Percentiles rank a stretch among this genome's conserved stretches.
These are phyloP conservation scores for Podospora didyma DNA, from an alignment of 495 filamentous ascomycete species.

Conservation along the genomic window DNA sequence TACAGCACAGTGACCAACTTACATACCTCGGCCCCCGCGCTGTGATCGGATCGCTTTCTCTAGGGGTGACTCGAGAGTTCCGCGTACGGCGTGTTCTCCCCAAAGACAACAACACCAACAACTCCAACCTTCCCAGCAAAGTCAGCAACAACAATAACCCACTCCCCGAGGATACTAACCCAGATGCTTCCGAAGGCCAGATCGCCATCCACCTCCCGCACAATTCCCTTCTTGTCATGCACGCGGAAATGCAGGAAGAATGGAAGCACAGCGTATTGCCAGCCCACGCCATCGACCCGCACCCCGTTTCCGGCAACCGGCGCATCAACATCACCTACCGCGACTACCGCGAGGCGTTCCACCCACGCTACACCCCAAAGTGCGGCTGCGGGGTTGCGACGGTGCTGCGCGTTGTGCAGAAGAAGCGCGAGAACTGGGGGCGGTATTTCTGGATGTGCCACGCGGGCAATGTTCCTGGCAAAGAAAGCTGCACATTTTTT, in stretches of 20 bases:
- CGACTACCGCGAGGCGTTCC: constrained; percentile 70
- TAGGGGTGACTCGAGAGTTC: constrained; percentile 89
- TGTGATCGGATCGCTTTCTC: constrained; percentile 82
- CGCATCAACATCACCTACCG: constrained; percentile 95
- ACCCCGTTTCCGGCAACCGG: constrained; percentile 72
- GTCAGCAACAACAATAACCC: constrained; percentile 17
- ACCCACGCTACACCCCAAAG: constrained; percentile 63
- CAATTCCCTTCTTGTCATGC: constrained; percentile 91
- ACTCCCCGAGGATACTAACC: constrained; percentile 26
- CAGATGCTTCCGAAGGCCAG: constrained; percentile 64
- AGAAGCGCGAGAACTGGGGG: constrained; percentile 65
- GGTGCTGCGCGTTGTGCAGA: constrained; percentile 75
- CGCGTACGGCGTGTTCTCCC: constrained; percentile 72
- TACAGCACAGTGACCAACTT: constrained; percentile 73
- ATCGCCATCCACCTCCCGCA: constrained; percentile 90
- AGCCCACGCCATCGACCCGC: constrained; percentile 68
- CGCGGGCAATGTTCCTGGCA: constrained; percentile 68
- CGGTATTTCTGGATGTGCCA: constrained; percentile 96
- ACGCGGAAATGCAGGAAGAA: constrained; percentile 82
- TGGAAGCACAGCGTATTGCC: constrained; percentile 80
- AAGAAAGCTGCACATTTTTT: constrained; percentile 76
- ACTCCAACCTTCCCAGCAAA: constrained; percentile 13
- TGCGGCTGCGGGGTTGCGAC: constrained; percentile 65
- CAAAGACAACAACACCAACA: constrained; percentile 41
- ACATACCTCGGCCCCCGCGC: constrained; percentile 89